Evolutionary conservation across 306 rosid genomes (phyloP), one percentile per base, ranked within the genome.

Genomic region (Cucurbita argyrosperma): DNA sequence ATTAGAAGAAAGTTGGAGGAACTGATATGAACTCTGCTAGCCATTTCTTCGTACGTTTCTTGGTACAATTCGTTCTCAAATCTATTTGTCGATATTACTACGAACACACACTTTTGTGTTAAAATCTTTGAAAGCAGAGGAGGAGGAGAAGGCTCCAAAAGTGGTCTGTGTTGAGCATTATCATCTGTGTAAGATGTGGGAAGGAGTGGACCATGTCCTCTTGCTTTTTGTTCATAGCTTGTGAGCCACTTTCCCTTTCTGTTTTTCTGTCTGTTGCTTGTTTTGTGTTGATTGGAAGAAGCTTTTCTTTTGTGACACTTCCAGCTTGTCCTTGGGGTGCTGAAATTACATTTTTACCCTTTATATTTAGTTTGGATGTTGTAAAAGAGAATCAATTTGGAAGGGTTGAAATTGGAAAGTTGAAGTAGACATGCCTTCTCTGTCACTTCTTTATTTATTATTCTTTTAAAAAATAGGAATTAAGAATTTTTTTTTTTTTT

Each of bases 161-260:
- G 45, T 23, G 49, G 18, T 54, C 60, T 78, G 30, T 78, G 62
- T 75, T 16, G 54, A 18, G 54, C 72, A 66, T 66, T 57, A 39
- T 74, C 74, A 57, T 56, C 62, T 69, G 54, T 54, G 72, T 46
- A 69, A 56, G 70, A 78, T 82, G 80, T 69, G 62, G 64, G 79
- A 71, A 50, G 9, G 54, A 74, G 69, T 85, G 76, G 55, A 58
- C 77, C 81, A 49, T 61, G 78, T 60, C 77, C 69, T 76, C 74
- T 62, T 79, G 35, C 78, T 59, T 79, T 84, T 79, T 84, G 67
- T 66, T 77, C 71, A 75, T 76, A 69, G 78, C 84, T 83, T 83
- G 80, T 66, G 74, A 83, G 80, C 85, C 78, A 46, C 50, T 64
- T 84, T 78, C 49, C 60, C 37, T 59, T 61, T 76, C 75, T 62